phyloP scores from a whole-genome alignment of 176 grass and related monocot species.

The Eleusine indica region DNA sequence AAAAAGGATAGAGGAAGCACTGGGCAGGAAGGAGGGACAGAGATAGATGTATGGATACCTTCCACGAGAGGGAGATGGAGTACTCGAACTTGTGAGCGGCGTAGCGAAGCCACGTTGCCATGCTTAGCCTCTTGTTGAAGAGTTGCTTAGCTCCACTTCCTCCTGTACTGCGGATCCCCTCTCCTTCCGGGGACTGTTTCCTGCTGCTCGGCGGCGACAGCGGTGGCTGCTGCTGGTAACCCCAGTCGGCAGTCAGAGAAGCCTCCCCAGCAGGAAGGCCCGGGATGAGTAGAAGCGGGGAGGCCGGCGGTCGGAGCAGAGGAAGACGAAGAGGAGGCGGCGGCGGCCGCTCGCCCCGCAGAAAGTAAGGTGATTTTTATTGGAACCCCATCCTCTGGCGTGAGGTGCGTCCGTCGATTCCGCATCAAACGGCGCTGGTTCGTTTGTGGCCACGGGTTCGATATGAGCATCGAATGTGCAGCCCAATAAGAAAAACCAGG shows the following conservation, averaged over 20 bases:
- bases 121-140: conserved; percentile 3
- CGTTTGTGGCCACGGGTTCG: too few relatives aligned
- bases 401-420: too few relatives aligned
- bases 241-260: background rate
- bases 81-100: conserved; percentile 88
- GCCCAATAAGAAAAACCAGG: too few relatives aligned
- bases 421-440: too few relatives aligned
- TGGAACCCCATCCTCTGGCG: too few relatives aligned
- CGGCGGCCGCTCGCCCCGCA: conserved; percentile 19
- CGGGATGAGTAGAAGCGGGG: background rate
- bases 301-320: conserved; percentile 10
- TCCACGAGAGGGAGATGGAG: conserved; percentile 74
- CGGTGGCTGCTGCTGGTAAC: background rate
- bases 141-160: background rate
- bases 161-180: conserved; percentile 15
- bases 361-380: background rate
- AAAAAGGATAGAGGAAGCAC: background rate
- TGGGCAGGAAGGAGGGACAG: background rate
- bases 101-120: conserved; percentile 96
- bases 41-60: conserved; percentile 36
- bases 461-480: too few relatives aligned
- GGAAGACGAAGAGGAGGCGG: background rate
- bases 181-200: background rate
- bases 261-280: background rate
- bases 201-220: background rate